phyloP scores from a whole-genome alignment of 768 basidiomycete species.

The Trametes gibbosa region DNA sequence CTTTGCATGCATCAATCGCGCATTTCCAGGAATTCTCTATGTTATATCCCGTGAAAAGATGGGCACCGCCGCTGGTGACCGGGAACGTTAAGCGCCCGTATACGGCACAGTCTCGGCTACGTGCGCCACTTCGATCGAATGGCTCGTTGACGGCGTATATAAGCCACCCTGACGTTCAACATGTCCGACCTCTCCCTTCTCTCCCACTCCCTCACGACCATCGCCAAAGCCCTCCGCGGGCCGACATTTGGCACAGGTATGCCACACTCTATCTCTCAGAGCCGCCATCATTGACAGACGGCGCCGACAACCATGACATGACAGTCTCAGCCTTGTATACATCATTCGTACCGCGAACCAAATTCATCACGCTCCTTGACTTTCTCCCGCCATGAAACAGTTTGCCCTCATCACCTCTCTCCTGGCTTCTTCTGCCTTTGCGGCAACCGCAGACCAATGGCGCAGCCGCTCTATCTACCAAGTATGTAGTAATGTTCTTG shows the following conservation, averaged over 20 bases:
- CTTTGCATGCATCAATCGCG: too few species aligned
- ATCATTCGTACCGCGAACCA: not conserved
- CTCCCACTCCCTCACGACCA: not conserved
- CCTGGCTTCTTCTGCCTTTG: constrained; percentile 26
- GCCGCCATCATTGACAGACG: not conserved
- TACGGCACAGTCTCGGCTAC: not conserved
- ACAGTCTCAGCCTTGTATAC: not conserved
- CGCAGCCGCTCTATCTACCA: constrained; percentile 55
- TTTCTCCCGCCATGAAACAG: not conserved
- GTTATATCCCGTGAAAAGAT: too few species aligned
- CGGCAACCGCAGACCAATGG: constrained; percentile 48
- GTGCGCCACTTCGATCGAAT: not conserved
- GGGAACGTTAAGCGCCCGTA: not conserved
- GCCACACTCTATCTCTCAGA: not conserved
- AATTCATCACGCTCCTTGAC: not conserved
- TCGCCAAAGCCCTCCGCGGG: not conserved
- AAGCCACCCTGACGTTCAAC: not conserved
- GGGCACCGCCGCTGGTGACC: too few species aligned
- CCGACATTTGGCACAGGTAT: not conserved
- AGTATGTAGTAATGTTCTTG: constrained; percentile 26
- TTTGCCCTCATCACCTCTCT: constrained; percentile 11
- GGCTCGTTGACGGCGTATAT: constrained; percentile 1
- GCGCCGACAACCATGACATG: not conserved
- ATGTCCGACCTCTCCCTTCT: not conserved
- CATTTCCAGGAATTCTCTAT: too few species aligned